Percentiles rank a stretch among this genome's conserved stretches.
Conservation (phyloP, 2,329 filamentous ascomycete genomes). For the Scleromitrula shiraiana region DNA sequence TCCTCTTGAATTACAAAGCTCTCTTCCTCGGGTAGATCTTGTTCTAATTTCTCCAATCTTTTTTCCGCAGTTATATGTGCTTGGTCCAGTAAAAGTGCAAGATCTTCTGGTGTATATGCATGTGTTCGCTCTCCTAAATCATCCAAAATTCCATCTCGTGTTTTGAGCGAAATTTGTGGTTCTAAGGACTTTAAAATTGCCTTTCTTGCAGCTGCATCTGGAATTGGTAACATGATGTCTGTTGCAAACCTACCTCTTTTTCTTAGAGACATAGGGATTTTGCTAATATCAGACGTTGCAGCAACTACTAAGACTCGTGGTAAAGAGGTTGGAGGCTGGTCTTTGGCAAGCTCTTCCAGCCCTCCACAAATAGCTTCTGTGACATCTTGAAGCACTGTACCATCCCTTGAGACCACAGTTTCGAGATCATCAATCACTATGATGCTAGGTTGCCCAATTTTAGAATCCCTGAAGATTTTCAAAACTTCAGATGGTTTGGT, state of each 20-base stretch:
- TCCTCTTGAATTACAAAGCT: slow-evolving; percentile 37
- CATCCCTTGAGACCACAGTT: slow-evolving; percentile 55
- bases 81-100: slow-evolving; percentile 54
- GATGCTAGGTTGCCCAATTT: slow-evolving; percentile 62
- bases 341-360: slow-evolving; percentile 44
- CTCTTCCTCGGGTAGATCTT: slow-evolving; percentile 1
- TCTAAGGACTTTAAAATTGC: slow-evolving; percentile 58
- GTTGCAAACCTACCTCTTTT: slow-evolving; percentile 55
- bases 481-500: slow-evolving; percentile 53
- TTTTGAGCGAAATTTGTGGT: slow-evolving; percentile 39
- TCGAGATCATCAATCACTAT: slow-evolving; percentile 75
- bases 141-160: slow-evolving; percentile 45
- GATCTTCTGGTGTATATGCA: slow-evolving; percentile 75
- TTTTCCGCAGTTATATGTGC: slow-evolving; percentile 36
- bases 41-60: slow-evolving; percentile 11
- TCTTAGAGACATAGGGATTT: slow-evolving; percentile 63
- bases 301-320: slow-evolving; percentile 65
- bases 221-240: slow-evolving; percentile 69
- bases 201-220: slow-evolving; percentile 60
- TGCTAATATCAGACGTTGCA: slow-evolving; percentile 63
- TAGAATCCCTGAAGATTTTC: slow-evolving; percentile 62
- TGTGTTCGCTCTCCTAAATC: slow-evolving; percentile 69
- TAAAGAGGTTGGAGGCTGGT: slow-evolving; percentile 20
- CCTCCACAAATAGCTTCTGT: slow-evolving; percentile 45
- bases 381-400: slow-evolving; percentile 41